These are phyloP conservation scores for Beauveria brongniartii DNA, from an alignment of 2,329 filamentous ascomycete species.

Conservation along the genomic window DNA sequence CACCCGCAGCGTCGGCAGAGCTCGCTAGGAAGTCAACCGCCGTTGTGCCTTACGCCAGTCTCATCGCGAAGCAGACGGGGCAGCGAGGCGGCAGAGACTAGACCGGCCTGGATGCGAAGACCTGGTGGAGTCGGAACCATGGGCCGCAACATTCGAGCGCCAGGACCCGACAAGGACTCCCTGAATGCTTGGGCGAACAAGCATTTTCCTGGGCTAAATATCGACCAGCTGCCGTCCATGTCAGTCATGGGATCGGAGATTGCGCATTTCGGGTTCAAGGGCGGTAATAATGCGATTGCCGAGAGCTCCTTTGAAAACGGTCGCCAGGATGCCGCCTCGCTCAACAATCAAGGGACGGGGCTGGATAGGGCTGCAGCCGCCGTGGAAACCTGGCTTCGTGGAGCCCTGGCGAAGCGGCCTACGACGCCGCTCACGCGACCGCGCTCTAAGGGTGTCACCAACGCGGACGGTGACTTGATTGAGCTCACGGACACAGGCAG, in stretches of 20 bases:
- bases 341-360: conserved; percentile 40
- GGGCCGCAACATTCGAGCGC: conserved; percentile 58
- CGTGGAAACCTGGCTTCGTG: conserved; percentile 84
- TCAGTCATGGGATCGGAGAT: conserved; percentile 55
- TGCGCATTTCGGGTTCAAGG: conserved; percentile 47
- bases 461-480: conserved; percentile 54
- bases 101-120: conserved; percentile 61
- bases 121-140: conserved; percentile 87
- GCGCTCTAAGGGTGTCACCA: conserved; percentile 25
- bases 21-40: conserved; percentile 29
- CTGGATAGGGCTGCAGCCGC: conserved; percentile 80
- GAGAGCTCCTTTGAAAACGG: conserved; percentile 45
- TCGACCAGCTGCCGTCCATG: conserved; percentile 59
- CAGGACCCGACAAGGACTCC: conserved; percentile 76
- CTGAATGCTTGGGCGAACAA: conserved; percentile 78
- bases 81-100: conserved; percentile 30
- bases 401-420: conserved; percentile 61
- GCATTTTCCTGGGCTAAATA: conserved; percentile 70
- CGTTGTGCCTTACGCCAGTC: conserved; percentile 24
- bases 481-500: conserved; percentile 58
- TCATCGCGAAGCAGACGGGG: conserved; percentile 29
- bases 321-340: conserved; percentile 32
- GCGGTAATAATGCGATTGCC: conserved; percentile 34
- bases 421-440: conserved; percentile 40
- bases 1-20: conserved; percentile 35